A percentile compares a stretch with the other conserved stretches of the same genome.
Evolutionary conservation across 1,284 basidiomycete species (phyloP).

Genomic region (Ustilago sp.): DNA sequence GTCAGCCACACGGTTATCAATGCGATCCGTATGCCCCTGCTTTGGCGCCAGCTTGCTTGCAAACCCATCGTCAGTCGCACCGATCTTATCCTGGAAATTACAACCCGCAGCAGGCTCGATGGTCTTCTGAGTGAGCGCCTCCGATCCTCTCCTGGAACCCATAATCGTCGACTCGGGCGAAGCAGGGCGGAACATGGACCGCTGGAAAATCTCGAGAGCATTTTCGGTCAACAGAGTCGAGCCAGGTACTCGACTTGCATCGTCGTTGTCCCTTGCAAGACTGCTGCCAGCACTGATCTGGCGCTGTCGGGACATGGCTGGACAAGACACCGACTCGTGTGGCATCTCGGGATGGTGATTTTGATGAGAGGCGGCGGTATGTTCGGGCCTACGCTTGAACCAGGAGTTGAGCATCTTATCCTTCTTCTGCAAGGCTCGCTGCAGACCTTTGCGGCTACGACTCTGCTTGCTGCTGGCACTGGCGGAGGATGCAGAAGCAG

Average conservation of each 20-base stretch:
- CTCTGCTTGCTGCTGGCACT: slow-evolving; percentile 40
- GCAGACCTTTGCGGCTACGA: slow-evolving; percentile 39
- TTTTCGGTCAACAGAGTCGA: slow-evolving; percentile 36
- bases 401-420: slow-evolving; percentile 55
- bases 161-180: slow-evolving; percentile 52
- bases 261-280: background rate
- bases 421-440: slow-evolving; percentile 45
- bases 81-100: background rate
- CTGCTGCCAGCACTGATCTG: slow-evolving; percentile 8
- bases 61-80: background rate
- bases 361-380: slow-evolving; percentile 10
- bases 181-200: slow-evolving; percentile 29
- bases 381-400: slow-evolving; percentile 49
- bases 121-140: slow-evolving; percentile 45
- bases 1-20: slow-evolving; percentile 21
- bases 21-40: slow-evolving; percentile 1
- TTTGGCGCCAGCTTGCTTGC: background rate
- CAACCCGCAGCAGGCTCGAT: slow-evolving; percentile 15
- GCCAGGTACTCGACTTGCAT: background rate
- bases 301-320: background rate
- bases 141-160: slow-evolving; percentile 48
- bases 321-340: background rate
- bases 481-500: slow-evolving; percentile 27
- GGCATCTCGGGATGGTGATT: slow-evolving; percentile 6
- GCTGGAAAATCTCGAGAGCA: slow-evolving; percentile 38